Conservation (phyloP, 2,329 filamentous ascomycete species). For the Fusarium caatingaense region DNA sequence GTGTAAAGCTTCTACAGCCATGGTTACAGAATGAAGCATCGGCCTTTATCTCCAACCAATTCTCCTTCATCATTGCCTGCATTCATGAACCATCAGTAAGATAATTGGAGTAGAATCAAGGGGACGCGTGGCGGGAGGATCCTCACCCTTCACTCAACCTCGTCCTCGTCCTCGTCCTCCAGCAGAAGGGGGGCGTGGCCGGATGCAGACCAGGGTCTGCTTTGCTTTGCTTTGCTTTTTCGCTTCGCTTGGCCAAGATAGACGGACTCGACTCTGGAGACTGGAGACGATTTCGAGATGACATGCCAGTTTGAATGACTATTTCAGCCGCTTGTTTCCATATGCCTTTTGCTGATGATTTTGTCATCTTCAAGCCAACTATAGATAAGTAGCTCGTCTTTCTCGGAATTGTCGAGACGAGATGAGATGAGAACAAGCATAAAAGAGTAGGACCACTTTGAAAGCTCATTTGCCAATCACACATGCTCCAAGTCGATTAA, state of each 20-base stretch:
- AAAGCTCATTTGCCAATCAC: constrained; percentile 35
- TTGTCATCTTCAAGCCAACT: not conserved
- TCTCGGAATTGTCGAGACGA: constrained; percentile 26
- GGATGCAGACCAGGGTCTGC: constrained; percentile 9
- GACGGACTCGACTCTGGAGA: constrained; percentile 11
- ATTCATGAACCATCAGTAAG: constrained; percentile 12
- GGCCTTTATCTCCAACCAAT: constrained; percentile 18
- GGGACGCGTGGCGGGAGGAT: constrained; percentile 45
- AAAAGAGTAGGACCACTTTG: constrained; percentile 30
- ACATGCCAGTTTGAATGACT: not conserved
- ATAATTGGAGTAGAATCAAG: constrained; percentile 28
- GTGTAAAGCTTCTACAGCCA: constrained; percentile 20
- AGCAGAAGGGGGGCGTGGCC: constrained; percentile 27
- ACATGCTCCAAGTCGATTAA: constrained; percentile 11
- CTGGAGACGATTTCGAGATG: constrained; percentile 12
- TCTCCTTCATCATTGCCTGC: constrained; percentile 17
- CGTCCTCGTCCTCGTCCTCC: constrained; percentile 17
- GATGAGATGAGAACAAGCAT: constrained; percentile 21
- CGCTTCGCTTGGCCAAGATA: constrained; percentile 10
- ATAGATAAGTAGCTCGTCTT: not conserved
- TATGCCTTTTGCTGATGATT: not conserved
- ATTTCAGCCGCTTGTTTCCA: not conserved
- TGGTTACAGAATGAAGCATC: constrained; percentile 28
- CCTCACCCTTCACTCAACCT: constrained; percentile 18
- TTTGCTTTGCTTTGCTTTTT: constrained; percentile 1